Conservation (phyloP, 2,329 filamentous ascomycete species). For the Parastagonospora avenae region DNA sequence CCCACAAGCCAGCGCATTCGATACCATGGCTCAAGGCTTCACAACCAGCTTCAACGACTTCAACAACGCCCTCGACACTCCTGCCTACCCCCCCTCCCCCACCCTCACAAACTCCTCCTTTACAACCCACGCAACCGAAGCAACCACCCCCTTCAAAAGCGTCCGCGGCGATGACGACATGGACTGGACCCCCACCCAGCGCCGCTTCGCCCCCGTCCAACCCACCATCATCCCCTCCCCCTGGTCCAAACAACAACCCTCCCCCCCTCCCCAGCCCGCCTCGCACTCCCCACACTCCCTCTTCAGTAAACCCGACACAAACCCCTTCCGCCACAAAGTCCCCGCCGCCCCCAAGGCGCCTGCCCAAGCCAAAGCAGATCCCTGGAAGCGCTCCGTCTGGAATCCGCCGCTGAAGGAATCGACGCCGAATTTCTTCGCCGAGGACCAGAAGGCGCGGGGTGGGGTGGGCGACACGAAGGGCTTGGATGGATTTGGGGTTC, state of each 20-base stretch:
- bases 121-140: constrained; percentile 29
- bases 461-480: constrained; percentile 18
- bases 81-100: constrained; percentile 39
- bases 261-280: constrained; percentile 9
- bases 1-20: constrained; percentile 37
- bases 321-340: constrained; percentile 72
- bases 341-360: constrained; percentile 72
- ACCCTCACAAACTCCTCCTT: constrained; percentile 33
- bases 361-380: constrained; percentile 66
- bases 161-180: constrained; percentile 60
- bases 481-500: constrained; percentile 29
- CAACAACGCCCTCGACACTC: constrained; percentile 23
- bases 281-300: constrained; percentile 22
- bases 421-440: constrained; percentile 59
- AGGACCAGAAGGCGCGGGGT: constrained; percentile 33
- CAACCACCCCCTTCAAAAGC: constrained; percentile 28
- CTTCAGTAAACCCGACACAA: constrained; percentile 44
- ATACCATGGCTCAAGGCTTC: constrained; percentile 43
- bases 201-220: constrained; percentile 45
- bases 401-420: constrained; percentile 59
- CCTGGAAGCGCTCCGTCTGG: constrained; percentile 53
- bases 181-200: constrained; percentile 71
- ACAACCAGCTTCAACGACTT: constrained; percentile 48
- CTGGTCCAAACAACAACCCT: constrained; percentile 10
- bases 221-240: constrained; percentile 29